Base-by-base conservation (phyloP, 345 rosid genomes). In the Gossypium ekmanianum region DNA sequence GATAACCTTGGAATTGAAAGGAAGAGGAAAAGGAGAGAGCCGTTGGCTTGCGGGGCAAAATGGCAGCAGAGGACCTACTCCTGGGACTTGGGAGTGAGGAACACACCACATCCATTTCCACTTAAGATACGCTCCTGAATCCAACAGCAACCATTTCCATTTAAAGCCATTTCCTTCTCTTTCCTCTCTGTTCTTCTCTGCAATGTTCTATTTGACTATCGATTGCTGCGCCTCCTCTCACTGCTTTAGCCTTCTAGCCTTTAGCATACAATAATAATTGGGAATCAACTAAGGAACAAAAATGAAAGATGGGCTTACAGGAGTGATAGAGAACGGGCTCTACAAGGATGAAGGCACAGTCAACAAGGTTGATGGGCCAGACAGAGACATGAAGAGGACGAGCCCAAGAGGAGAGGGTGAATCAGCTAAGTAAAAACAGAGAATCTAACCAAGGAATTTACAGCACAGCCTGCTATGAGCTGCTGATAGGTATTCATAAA, bases 1-100 rank as follows among this genome's bases (percentile, higher is more conserved):
- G 20, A 44, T 2, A 10, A 70, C 68, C 61, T 54, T 50, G 72
- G 14, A 18, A 20, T 22, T 14, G 34, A 61, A 71, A 4, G 48
- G 89, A 74, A 10, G 85, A 78, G 55, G 88, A 83, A 62, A 85
- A 77, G 9, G 88, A 76, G 78, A 87, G 61, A 51, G 62, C 7
- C 9, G 82, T 79, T 4, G 81, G 61, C 76, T 75, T 80, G 55
- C 41, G 47, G 73, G 75, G 61, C 8, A 34, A 68, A 64, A 48
- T 61, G 71, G 39, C 39, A 76, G 41, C 77, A 43, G 52, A 6
- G 71, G 50, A 34, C 27, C 22, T 27, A 62, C 11, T 52, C 44
- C 22, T 48, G 58, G 73, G 59, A 18, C 44, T n/a, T 48, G 58
- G 73, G 59, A 18, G 5, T 72, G 77, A 80, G 82, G 74, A 78